Evolutionary conservation across 2,329 filamentous ascomycete species (phyloP), one percentile per base, ranked within the genome.

Genomic region (Xylariaceae sp.): DNA sequence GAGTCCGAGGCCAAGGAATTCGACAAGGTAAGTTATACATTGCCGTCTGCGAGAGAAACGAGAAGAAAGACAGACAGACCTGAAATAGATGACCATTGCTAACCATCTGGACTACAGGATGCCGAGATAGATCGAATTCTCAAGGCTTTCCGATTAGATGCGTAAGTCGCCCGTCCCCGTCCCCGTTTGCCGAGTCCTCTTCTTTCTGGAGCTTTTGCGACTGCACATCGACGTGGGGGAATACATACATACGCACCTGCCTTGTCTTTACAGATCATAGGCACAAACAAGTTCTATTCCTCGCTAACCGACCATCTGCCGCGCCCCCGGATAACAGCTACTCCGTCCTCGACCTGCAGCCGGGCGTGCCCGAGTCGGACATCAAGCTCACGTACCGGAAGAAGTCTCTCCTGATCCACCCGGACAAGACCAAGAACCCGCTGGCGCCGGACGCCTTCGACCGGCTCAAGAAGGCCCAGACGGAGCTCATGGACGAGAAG

Each of bases 371-470:
- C 40, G 90, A 97, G 54, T 89, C 87, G 43, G 92, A 97, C 67
- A 97, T 98, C 72, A 97, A 96, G 67, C 71, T 83, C 53, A 78
- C 78, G 51, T 98, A 97, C 69, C 89, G 92, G 71, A 89, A 88
- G 56, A 97, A 96, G 66, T 98, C 92, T n/a, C 82, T 98, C 41
- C 81, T 98, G 34, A 97, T 98, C 69, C 92, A 98, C 70, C 92
- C 92, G 5, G 92, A 98, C 71, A 98, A 98, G 65, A 96, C 92
- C 40, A 81, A 81, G 57, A 97, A 98, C 59, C 83, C 88, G 0
- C 77, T 73, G 34, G 92, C 92, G 0, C 90, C 92, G 3, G 92
- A 97, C 56, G 92, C 92, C 50, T 98, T 98, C 60, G 92, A 98
- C 66, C 82, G 90, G 8, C 76, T 98, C 18, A 95, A 95, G 59